These are phyloP conservation scores for Tuber microsphaerosporum DNA, from an alignment of 495 filamentous ascomycete genomes.

Conservation along the genomic window DNA sequence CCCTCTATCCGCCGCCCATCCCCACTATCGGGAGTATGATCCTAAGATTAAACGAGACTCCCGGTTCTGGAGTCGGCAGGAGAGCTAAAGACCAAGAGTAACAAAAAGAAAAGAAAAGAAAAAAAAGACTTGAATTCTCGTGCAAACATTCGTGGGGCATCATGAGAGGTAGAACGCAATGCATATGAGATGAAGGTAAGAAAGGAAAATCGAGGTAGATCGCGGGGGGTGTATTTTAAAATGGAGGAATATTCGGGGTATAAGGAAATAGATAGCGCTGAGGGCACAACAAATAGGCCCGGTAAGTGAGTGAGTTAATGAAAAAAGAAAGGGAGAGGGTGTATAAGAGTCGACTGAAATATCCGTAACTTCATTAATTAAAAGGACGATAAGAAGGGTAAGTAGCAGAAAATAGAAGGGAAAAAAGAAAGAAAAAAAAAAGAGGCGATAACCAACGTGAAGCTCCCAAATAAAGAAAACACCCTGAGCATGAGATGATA, in stretches of 20 bases:
- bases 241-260: neutral
- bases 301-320: neutral
- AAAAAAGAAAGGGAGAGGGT: slow-evolving; percentile 15
- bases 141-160: neutral
- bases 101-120: neutral
- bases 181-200: neutral
- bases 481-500: slow-evolving; percentile 25
- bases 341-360: slow-evolving; percentile 19
- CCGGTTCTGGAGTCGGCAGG: neutral
- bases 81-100: neutral
- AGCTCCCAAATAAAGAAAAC: slow-evolving; percentile 26
- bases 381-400: slow-evolving; percentile 42
- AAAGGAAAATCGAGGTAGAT: neutral
- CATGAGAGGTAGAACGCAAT: neutral
- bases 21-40: neutral
- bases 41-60: neutral
- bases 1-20: neutral
- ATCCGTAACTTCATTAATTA: slow-evolving; percentile 43
- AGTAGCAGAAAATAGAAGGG: slow-evolving; percentile 43
- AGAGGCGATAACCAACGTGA: slow-evolving; percentile 23
- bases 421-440: too few relatives aligned
- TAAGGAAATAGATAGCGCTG: slow-evolving; percentile 7
- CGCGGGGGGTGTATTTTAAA: neutral
- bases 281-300: slow-evolving; percentile 11
- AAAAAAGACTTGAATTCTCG: neutral